Conservation (phyloP, 331 rosid species). For the Pyracantha coccinea region DNA sequence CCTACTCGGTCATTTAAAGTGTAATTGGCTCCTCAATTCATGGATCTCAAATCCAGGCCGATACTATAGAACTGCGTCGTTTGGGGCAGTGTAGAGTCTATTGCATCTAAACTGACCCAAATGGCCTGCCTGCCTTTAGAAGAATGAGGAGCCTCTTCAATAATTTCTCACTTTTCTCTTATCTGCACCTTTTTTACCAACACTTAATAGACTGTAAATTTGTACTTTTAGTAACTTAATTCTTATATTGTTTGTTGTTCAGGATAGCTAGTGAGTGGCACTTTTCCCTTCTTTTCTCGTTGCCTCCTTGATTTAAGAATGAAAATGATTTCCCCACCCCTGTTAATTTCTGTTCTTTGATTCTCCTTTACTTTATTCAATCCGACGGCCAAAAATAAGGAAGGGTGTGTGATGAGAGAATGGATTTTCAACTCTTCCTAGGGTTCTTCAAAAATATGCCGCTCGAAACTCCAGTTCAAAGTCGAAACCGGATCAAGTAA, state of each 20-base stretch:
- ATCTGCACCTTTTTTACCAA: not conserved
- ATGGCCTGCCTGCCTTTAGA: too few relatives aligned
- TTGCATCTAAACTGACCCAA: too few relatives aligned
- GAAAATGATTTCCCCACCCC: too few relatives aligned
- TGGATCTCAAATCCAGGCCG: not conserved
- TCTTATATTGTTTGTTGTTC: not conserved
- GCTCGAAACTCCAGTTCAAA: not conserved
- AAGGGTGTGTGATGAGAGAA: too few relatives aligned
- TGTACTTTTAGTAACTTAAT: not conserved
- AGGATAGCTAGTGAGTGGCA: not conserved
- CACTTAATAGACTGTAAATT: not conserved
- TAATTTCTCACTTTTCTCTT: not conserved
- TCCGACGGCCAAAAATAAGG: too few relatives aligned
- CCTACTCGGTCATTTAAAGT: not conserved
- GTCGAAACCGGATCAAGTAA: too few relatives aligned
- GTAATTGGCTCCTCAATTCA: not conserved
- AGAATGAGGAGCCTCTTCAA: too few relatives aligned
- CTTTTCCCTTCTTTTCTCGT: not conserved
- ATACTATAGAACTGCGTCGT: not conserved
- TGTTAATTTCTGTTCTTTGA: too few relatives aligned
- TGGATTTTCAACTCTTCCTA: too few relatives aligned
- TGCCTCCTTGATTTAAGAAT: not conserved
- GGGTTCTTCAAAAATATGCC: not conserved
- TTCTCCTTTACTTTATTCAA: too few relatives aligned
- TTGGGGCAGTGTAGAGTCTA: not conserved